Evolutionary conservation across 1,284 basidiomycete genomes (phyloP).

Genomic region (Heterobasidion occidentale): DNA sequence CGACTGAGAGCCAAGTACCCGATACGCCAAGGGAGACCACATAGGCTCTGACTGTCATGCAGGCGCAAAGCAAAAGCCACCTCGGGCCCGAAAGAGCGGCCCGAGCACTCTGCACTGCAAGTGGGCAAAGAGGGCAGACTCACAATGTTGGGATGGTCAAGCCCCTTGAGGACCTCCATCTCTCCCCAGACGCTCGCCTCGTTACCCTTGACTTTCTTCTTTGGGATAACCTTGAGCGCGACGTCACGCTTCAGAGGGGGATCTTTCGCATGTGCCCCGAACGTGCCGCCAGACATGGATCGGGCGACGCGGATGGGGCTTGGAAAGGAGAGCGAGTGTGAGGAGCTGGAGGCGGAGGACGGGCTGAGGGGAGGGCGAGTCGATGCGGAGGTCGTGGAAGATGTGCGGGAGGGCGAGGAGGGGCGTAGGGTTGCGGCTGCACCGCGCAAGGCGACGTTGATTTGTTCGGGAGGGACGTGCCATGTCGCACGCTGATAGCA

Average conservation of each 20-base stretch:
- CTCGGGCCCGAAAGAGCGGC: too few species aligned
- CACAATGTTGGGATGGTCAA: slow-evolving; percentile 87
- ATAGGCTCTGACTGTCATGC: too few species aligned
- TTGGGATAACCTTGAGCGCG: slow-evolving; percentile 83
- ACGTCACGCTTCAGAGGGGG: slow-evolving; percentile 54
- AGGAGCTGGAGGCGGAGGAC: neutral
- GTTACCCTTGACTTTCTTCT: slow-evolving; percentile 89
- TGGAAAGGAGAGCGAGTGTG: neutral
- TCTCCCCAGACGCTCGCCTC: slow-evolving; percentile 82
- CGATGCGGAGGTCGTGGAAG: slow-evolving; percentile 1
- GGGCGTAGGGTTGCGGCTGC: neutral
- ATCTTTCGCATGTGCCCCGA: slow-evolving; percentile 5
- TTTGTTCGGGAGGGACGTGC: slow-evolving; percentile 58
- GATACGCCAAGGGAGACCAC: too few species aligned
- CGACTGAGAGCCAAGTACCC: too few species aligned
- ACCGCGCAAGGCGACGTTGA: slow-evolving; percentile 33
- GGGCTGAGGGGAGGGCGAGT: neutral
- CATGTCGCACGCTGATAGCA: slow-evolving; percentile 54
- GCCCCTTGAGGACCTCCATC: slow-evolving; percentile 82
- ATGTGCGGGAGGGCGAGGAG: slow-evolving; percentile 3
- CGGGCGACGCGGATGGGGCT: neutral
- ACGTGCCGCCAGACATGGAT: slow-evolving; percentile 7
- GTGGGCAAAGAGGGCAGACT: slow-evolving; percentile 21
- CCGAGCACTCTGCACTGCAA: neutral
- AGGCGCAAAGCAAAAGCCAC: too few species aligned